Percentiles rank a stretch among this genome's conserved stretches.
phyloP scores from a whole-genome alignment of 2,329 filamentous ascomycete genomes.

The Neonectria neomacrospora region DNA sequence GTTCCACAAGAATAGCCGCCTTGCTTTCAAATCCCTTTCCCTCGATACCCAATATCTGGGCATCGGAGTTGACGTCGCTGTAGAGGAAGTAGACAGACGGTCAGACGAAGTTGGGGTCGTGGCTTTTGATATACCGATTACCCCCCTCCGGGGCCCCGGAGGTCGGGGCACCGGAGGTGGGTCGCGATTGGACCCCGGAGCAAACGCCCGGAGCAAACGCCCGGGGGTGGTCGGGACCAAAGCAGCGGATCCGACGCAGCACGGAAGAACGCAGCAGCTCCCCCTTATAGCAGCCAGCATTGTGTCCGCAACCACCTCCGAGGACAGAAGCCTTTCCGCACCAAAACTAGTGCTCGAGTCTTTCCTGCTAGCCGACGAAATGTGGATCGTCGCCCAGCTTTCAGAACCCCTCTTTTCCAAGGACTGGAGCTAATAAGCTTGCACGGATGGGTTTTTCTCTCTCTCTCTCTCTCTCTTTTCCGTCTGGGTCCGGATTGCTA shows the following conservation, averaged over 20 bases:
- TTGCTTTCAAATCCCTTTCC: neutral
- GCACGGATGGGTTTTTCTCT: conserved; percentile 15
- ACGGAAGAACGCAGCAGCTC: neutral
- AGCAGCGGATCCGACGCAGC: neutral
- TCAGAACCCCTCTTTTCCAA: neutral
- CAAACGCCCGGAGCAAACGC: neutral
- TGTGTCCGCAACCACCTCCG: neutral
- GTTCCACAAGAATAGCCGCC: conserved; percentile 4
- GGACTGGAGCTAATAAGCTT: too few species aligned
- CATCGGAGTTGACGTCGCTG: neutral
- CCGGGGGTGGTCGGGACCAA: neutral
- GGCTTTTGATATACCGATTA: neutral
- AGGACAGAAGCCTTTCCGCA: neutral
- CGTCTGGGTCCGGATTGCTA: conserved; percentile 36
- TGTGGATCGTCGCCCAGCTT: neutral
- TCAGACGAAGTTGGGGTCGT: neutral
- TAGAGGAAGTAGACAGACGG: neutral
- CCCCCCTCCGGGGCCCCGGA: neutral
- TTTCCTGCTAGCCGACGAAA: neutral
- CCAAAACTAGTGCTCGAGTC: too few species aligned
- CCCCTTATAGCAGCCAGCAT: too few species aligned
- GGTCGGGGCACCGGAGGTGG: neutral
- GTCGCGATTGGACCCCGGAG: neutral
- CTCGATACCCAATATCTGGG: neutral
- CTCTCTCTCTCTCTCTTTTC: too few species aligned